These are phyloP conservation scores for Tricholoma hemisulphureum DNA, from an alignment of 768 basidiomycete genomes.

Conservation along the genomic window DNA sequence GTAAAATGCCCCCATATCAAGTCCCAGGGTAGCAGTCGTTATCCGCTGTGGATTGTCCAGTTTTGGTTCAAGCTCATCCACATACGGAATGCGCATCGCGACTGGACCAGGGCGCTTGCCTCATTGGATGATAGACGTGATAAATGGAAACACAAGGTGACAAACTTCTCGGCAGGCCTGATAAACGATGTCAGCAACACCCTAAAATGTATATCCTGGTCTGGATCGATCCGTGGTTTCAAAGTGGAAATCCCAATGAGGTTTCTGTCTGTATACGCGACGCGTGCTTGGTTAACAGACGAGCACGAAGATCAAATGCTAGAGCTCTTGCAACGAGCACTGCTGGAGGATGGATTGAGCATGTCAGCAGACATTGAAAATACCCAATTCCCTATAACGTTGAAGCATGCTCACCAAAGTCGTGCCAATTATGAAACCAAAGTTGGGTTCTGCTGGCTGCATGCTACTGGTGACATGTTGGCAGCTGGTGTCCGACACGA, in stretches of 20 bases:
- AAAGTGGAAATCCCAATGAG: constrained; percentile 1
- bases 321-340: constrained; percentile 12
- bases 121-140: neutral
- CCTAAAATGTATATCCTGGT: constrained; percentile 10
- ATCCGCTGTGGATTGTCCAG: neutral
- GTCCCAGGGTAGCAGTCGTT: neutral
- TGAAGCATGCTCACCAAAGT: neutral
- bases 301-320: constrained; percentile 21
- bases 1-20: no score
- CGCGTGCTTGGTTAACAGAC: constrained; percentile 16
- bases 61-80: neutral
- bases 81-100: neutral
- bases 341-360: neutral
- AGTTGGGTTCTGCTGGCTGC: neutral
- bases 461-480: neutral
- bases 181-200: neutral
- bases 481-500: neutral
- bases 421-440: neutral
- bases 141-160: neutral
- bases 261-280: constrained; percentile 11
- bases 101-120: neutral
- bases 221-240: constrained; percentile 12
- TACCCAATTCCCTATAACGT: neutral
- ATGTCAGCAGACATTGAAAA: neutral
- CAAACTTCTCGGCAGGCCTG: neutral